A percentile compares a stretch with the other conserved stretches of the same genome.
Evolutionary conservation across 345 rosid genomes (phyloP).

Genomic region (Syzygium aqueum): DNA sequence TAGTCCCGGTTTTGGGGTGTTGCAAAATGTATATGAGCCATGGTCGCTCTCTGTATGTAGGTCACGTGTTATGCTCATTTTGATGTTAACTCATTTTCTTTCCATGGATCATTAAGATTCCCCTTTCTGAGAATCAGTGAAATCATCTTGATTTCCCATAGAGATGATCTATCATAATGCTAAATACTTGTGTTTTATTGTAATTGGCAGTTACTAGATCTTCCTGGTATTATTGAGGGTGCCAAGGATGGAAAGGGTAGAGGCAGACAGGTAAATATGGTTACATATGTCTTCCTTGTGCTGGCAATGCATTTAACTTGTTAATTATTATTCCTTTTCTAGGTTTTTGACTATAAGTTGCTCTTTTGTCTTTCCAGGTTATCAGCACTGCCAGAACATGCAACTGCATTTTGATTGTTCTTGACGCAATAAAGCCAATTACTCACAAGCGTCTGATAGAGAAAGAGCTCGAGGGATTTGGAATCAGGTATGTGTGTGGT

Average conservation of each 20-base stretch:
- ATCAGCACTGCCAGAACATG: conserved; percentile 97
- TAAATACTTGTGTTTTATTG: not conserved
- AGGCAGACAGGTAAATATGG: conserved; percentile 70
- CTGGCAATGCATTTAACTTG: not conserved
- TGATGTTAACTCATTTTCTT: not conserved
- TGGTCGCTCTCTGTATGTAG: not conserved
- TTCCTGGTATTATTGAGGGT: conserved; percentile 98
- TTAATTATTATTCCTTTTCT: not conserved
- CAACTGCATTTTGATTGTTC: conserved; percentile 89
- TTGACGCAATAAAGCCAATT: conserved; percentile 96
- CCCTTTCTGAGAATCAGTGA: not conserved
- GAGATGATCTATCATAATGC: not conserved
- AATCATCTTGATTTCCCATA: not conserved
- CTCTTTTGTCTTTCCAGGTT: conserved; percentile 41
- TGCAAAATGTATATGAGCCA: not conserved
- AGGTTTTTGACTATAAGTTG: not conserved
- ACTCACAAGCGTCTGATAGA: conserved; percentile 98
- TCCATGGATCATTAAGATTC: not conserved
- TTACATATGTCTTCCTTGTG: not conserved
- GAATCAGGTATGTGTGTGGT: conserved; percentile 56
- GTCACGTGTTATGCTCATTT: not conserved
- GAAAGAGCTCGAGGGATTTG: conserved; percentile 98
- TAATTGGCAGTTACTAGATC: conserved; percentile 74
- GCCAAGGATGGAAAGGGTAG: conserved; percentile 99
- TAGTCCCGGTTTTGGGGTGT: not conserved